Evolutionary conservation across 1,284 basidiomycete species (phyloP), one percentile per base, ranked within the genome.

Genomic region (Gomphus sp.): DNA sequence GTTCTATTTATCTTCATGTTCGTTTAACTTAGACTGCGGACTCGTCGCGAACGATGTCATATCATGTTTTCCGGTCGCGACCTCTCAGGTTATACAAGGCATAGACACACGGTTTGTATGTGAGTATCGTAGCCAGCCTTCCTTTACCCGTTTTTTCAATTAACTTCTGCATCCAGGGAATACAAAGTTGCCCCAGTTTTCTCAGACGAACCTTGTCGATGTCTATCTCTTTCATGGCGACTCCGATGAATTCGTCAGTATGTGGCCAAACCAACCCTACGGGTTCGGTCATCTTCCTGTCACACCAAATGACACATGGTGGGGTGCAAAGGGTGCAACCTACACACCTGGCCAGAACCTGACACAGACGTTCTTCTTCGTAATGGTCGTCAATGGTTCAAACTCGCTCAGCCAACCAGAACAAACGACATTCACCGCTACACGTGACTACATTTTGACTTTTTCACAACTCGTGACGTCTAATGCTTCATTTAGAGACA

Each of bases 91-190:
- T 61, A 70, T 77, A 25, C 89, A 92, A 68, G 79, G 84, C 66
- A 70, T 88, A 60, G 89, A 80, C 76, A 80, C 83, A 6, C 77
- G 81, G 39, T 84, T 91, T 67, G 82, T 91, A 66, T 91, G 89
- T 89, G 65, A 66, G 87, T 83, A 56, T 59, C 36, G 52, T 3
- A 55, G 56, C 43, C 55, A 58, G 52, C 44, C 56, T 7, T 36
- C 25, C 22, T 58, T 52, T 43, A 36, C 43, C 25, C 25, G 39
- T 28, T 56, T 44, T 53, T 44, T 14, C 25, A 25, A 14, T 51
- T 11, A 44, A 36, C 45, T 39, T 2, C 39, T 31, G 36, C 48
- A 28, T 60, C 45, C 66, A 82, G 80, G 81, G 81, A 83, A 82
- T 64, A 76, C 72, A 67, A 68, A 68, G 34, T 70, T 74, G 36